Percentiles rank a stretch among this genome's conserved stretches.
Evolutionary conservation across 345 rosid species (phyloP).

Genomic region (Boechera divaricarpa): DNA sequence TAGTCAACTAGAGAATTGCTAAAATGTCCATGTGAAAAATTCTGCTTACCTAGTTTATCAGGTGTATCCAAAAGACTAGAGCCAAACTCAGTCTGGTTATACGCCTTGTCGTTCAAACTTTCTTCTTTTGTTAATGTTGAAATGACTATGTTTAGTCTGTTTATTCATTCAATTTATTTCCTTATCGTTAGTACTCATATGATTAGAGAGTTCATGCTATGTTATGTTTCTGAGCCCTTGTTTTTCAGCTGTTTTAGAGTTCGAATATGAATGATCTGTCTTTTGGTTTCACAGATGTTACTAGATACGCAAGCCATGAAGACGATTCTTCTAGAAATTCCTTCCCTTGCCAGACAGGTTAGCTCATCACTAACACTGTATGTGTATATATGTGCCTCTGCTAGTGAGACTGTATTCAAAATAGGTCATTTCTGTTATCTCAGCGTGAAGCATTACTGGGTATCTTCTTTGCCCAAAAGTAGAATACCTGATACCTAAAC

Average conservation of each 20-base stretch:
- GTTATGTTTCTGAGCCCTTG: slow-evolving; percentile 21
- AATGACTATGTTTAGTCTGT: background rate
- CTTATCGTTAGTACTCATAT: background rate
- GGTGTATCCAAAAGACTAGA: background rate
- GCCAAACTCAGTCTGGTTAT: slow-evolving; percentile 21
- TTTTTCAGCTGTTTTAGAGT: slow-evolving; percentile 8
- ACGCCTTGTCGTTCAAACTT: background rate
- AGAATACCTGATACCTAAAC: background rate
- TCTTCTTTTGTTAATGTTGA: slow-evolving; percentile 10
- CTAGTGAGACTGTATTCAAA: too few relatives aligned
- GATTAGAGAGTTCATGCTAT: slow-evolving; percentile 3
- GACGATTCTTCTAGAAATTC: slow-evolving; percentile 93
- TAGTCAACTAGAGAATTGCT: slow-evolving; percentile 25
- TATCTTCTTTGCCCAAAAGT: slow-evolving; percentile 1
- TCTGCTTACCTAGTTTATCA: slow-evolving; percentile 3
- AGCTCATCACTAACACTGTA: slow-evolving; percentile 38
- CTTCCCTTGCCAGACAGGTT: slow-evolving; percentile 95
- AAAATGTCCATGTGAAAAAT: slow-evolving; percentile 1
- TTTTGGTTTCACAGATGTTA: slow-evolving; percentile 74
- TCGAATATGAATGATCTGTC: slow-evolving; percentile 10
- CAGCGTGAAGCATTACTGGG: background rate
- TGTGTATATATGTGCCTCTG: background rate
- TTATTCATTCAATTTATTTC: background rate
- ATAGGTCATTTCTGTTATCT: background rate
- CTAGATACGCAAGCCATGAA: slow-evolving; percentile 97